Base-by-base conservation (phyloP, 176 grass and related monocot species). In the Carex pumila region DNA sequence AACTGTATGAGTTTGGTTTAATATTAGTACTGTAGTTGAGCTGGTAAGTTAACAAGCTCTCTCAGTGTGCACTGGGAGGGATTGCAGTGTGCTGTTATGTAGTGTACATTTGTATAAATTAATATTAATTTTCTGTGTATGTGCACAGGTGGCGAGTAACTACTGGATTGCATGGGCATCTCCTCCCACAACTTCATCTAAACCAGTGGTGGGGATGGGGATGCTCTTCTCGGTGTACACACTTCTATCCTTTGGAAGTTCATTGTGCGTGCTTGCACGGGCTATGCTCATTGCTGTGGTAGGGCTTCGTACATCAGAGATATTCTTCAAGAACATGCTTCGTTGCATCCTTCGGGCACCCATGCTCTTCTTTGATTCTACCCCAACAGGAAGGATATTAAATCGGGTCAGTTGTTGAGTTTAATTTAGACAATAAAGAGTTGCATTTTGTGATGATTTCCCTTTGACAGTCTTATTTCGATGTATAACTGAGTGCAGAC, bases 311-410 rank as follows among this genome's bases (percentile, higher is more conserved):
- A 89, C 96, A 78, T 90, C 96, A 75, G 82, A 99, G 82, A 90
- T 84, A 59, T 93, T 99, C 77, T 99, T 99, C 45, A 88, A 90
- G 56, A 88, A 90, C 66, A 99, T 99, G 96, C 88, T 99, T 21
- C 86, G 71, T 36, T 92, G 91, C 72, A 89, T 95, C 39, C 10
- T 99, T 65, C 93, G 81, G 57, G 96, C 96, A 34, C 96, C 96
- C 13, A 99, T 99, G 96, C 92, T 92, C 19, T 99, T 99, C 89
- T 99, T 95, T 88, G 96, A 99, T 71, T 95, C 96, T 76, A 99
- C 96, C 9, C 96, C 91, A 87, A 89, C 89, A 61, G 96, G 96
- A 67, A 93, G 96, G 87, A 98, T 98, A 84, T 85, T 98, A 82
- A 98, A 98, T 87, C 88, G 96, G 86, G 96, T 95, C 47, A 71